These are phyloP conservation scores for Vanderwaltozyma verrucispora DNA, from an alignment of 805 yeast species.

Conservation along the genomic window DNA sequence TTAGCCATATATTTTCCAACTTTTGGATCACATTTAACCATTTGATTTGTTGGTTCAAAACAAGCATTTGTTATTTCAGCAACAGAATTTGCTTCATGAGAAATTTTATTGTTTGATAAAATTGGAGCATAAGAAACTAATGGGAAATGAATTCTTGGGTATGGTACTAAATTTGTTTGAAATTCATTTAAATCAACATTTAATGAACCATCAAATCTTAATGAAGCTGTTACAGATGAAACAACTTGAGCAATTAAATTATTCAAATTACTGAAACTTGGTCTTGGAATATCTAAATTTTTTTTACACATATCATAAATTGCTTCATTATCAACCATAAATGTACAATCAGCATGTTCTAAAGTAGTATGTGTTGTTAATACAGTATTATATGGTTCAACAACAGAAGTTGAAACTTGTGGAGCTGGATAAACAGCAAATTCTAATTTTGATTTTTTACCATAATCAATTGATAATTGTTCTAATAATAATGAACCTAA, in stretches of 20 bases:
- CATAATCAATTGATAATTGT: conserved; percentile 84
- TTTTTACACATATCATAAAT: conserved; percentile 97
- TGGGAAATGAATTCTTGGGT: conserved; percentile 99
- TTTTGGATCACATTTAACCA: conserved; percentile 99
- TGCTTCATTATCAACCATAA: conserved; percentile 99
- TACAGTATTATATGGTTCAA: conserved; percentile 97
- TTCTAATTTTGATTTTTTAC: conserved; percentile 93
- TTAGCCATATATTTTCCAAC: conserved; percentile 97
- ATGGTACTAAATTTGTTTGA: conserved; percentile 97
- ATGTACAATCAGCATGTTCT: conserved; percentile 98
- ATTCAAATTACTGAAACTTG: conserved; percentile 77
- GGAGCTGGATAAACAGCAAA: conserved; percentile 99
- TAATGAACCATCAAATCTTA: conserved; percentile 95
- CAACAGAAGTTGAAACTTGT: conserved; percentile 92
- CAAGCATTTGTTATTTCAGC: conserved; percentile 95
- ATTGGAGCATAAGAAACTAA: conserved; percentile 98
- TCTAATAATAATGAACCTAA: conserved; percentile 89
- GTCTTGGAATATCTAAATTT: conserved; percentile 88
- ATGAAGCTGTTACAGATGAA: conserved; percentile 96
- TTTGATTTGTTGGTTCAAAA: conserved; percentile 97
- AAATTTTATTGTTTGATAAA: conserved; percentile 78
- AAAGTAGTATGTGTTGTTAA: conserved; percentile 94
- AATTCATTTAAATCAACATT: conserved; percentile 97
- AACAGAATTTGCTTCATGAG: conserved; percentile 92
- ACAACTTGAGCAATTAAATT: conserved; percentile 95